A percentile compares a stretch with the other conserved stretches of the same genome.
These are phyloP conservation scores for Euphorbia lathyris DNA, from an alignment of 345 rosid species.

Conservation along the genomic window DNA sequence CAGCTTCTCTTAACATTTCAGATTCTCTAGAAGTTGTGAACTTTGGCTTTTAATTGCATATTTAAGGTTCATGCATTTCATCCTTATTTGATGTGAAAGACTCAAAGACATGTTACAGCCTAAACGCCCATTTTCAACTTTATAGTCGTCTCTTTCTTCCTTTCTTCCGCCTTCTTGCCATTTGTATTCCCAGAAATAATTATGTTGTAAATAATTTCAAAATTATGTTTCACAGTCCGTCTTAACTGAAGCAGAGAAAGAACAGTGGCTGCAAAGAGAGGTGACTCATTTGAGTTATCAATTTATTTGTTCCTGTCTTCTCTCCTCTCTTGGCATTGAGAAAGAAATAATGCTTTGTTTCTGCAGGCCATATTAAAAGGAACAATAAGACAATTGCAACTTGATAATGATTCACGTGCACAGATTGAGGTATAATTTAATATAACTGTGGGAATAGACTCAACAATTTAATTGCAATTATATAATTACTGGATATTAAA, in stretches of 20 bases:
- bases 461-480: neutral
- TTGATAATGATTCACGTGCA: slow-evolving; percentile 42
- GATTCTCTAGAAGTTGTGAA: neutral
- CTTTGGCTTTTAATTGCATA: neutral
- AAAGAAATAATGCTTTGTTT: slow-evolving; percentile 7
- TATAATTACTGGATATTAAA: neutral
- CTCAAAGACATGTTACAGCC: neutral
- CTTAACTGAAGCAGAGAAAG: slow-evolving; percentile 40
- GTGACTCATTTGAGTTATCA: slow-evolving; percentile 21
- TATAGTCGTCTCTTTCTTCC: neutral
- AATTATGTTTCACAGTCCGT: slow-evolving; percentile 30
- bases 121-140: neutral
- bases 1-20: neutral
- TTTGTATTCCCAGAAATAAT: neutral
- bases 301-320: neutral
- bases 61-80: neutral
- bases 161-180: neutral
- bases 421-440: slow-evolving; percentile 46
- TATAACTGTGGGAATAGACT: neutral
- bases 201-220: neutral
- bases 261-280: slow-evolving; percentile 35
- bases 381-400: slow-evolving; percentile 37
- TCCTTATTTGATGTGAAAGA: neutral
- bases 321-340: slow-evolving; percentile 1
- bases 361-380: slow-evolving; percentile 51